Percentiles rank a stretch among this genome's conserved stretches.
phyloP scores from a whole-genome alignment of 441 rosid genomes.

The Aleurites moluccanus region DNA sequence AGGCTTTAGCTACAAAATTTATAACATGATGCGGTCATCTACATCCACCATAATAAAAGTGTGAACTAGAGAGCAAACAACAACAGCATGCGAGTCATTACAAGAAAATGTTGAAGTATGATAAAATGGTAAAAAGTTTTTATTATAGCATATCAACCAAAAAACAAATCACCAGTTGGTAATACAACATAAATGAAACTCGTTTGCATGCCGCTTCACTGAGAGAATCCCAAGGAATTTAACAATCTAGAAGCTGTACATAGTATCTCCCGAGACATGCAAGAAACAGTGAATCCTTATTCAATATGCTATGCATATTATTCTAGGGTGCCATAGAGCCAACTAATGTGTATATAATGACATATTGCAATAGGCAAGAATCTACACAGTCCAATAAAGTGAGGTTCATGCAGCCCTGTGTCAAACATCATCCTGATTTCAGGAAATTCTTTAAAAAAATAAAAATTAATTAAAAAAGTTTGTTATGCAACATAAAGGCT shows the following conservation, averaged over 20 bases:
- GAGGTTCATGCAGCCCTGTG: neutral
- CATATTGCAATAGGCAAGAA: neutral
- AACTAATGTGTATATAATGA: neutral
- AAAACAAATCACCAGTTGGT: neutral
- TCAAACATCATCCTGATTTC: neutral
- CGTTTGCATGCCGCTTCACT: neutral
- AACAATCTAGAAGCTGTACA: neutral
- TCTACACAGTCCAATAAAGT: neutral
- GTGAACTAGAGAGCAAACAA: neutral
- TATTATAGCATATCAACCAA: neutral
- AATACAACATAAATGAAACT: neutral
- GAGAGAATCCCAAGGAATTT: neutral
- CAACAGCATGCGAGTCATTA: slow-evolving; percentile 4
- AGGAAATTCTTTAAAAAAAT: neutral
- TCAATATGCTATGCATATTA: neutral
- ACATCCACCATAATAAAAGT: neutral
- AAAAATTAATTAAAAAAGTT: neutral
- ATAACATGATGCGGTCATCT: neutral
- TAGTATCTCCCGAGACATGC: neutral
- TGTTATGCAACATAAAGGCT: neutral
- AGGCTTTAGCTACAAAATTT: neutral
- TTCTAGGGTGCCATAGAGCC: neutral
- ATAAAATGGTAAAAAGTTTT: neutral
- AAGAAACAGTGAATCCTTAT: neutral
- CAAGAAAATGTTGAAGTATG: neutral